Base-by-base conservation (phyloP, 2,329 filamentous ascomycete genomes). In the Stachybotrys chlorohalonatus region DNA sequence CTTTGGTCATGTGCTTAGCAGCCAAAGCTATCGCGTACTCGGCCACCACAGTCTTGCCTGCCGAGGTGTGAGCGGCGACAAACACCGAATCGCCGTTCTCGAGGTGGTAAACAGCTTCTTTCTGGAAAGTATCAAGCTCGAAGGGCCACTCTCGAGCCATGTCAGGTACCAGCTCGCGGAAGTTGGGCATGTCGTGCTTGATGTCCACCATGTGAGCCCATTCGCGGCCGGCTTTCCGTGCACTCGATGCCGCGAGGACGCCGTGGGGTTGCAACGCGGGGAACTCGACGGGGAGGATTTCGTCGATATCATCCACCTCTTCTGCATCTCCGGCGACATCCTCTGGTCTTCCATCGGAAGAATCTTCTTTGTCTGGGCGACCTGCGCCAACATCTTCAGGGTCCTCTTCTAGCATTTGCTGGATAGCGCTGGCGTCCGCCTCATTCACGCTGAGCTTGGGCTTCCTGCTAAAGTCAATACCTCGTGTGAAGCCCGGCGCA, bases 151-250 rank as follows among this genome's bases (percentile, higher is more conserved):
- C 88, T 59, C 87, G 83, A 1, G 94, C 94, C 91, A 97, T 96
- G 57, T 97, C 89, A 0, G 94, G 94, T 7, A 99, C 92, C 45
- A 99, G 77, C 57, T 96, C 93, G 56, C 81, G 79, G 70, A 99
- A 97, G 66, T 97, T 97, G n/a, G 89, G 79, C 64, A 97, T 95
- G 53, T 93, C 89, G 56, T 90, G 84, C 64, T 93, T 92, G 62
- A 97, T 87, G 68, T 99, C 93, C 2, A 99, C 93, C 85, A 99
- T 95, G 72, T 99, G 94, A 52, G 94, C 94, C 93, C 94, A 99
- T 73, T 97, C 90, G 63, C 83, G 86, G 7, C 89, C 88, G 46
- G 84, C 84, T 64, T 87, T 89, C 65, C 86, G 89, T 57, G 85
- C 78, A 57, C 84, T 83, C 8, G 88, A 85, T 52, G 86, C 76